These are phyloP conservation scores for Coniophora puteana DNA, from an alignment of 1,284 basidiomycete genomes.

Conservation along the genomic window DNA sequence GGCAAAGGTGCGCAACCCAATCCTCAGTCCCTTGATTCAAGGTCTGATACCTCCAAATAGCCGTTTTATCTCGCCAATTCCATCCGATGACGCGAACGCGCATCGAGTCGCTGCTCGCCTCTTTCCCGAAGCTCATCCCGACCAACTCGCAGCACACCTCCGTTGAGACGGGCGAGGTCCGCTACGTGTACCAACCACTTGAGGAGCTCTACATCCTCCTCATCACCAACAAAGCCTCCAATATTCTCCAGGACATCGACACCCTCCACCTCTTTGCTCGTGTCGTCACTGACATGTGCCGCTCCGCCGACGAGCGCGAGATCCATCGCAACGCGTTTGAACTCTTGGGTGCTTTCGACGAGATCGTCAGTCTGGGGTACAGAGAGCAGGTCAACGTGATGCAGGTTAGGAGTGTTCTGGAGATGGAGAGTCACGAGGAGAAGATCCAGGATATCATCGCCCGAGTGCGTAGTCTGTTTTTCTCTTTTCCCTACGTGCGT, in stretches of 20 bases:
- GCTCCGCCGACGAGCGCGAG: conserved; percentile 85
- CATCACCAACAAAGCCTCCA: conserved; percentile 97
- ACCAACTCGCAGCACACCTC: conserved; percentile 96
- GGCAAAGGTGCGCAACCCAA: conserved; percentile 69
- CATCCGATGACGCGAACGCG: conserved; percentile 90
- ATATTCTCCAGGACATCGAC: conserved; percentile 98
- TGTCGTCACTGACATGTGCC: conserved; percentile 90
- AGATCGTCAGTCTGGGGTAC: conserved; percentile 93
- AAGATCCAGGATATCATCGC: conserved; percentile 99
- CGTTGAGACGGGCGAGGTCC: conserved; percentile 88
- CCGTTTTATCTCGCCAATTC: conserved; percentile 96
- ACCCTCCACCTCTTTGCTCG: conserved; percentile 93
- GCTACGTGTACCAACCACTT: conserved; percentile 97
- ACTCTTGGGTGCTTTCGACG: conserved; percentile 93
- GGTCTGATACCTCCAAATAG: conserved; percentile 37
- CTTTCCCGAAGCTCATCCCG: conserved; percentile 98
- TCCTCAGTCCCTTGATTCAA: conserved; percentile 3
- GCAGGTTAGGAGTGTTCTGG: conserved; percentile 89
- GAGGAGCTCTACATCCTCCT: conserved; percentile 98
- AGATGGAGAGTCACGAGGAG: conserved; percentile 99
- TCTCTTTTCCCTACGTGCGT: not conserved
- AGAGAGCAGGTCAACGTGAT: conserved; percentile 90
- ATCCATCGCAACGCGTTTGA: conserved; percentile 94
- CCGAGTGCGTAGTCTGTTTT: conserved; percentile 48
- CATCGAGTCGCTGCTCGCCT: conserved; percentile 93